These are phyloP conservation scores for Colletotrichum sp. DNA, from an alignment of 2,329 filamentous ascomycete genomes.

Conservation along the genomic window DNA sequence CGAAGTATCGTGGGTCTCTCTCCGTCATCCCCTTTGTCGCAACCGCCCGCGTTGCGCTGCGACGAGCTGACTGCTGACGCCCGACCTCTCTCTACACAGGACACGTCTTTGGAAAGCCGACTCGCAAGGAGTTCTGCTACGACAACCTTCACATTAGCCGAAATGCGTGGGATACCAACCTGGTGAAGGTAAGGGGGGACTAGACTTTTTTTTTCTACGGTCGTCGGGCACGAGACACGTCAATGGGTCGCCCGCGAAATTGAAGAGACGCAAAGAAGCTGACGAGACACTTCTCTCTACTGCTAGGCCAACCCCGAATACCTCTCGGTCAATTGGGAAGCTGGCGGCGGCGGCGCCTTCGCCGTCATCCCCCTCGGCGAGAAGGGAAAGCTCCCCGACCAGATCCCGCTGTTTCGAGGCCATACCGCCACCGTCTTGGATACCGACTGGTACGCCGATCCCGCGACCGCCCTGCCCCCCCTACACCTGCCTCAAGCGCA, in stretches of 20 bases:
- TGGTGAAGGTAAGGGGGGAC: constrained; percentile 80
- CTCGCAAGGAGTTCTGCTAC: constrained; percentile 97
- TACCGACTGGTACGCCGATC: constrained; percentile 82
- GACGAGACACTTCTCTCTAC: background rate
- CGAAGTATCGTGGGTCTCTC: constrained; percentile 66
- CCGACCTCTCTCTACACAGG: constrained; percentile 56
- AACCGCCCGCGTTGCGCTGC: constrained; percentile 30
- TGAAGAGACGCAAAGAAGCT: background rate
- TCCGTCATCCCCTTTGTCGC: background rate
- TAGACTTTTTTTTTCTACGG: background rate
- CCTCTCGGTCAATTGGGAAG: constrained; percentile 97
- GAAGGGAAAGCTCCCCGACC: constrained; percentile 88
- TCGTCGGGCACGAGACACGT: background rate
- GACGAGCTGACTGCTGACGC: constrained; percentile 26
- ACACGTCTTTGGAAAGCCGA: constrained; percentile 97
- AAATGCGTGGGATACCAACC: constrained; percentile 99
- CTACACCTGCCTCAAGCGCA: background rate
- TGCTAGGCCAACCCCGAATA: constrained; percentile 90
- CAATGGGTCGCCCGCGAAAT: background rate
- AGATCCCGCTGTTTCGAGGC: constrained; percentile 92
- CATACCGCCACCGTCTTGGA: constrained; percentile 96
- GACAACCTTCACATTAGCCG: constrained; percentile 96
- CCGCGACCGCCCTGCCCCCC: constrained; percentile 22
- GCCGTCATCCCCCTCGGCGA: constrained; percentile 92
- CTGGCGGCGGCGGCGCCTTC: constrained; percentile 93